Percentiles rank a stretch among this genome's conserved stretches.
These are phyloP conservation scores for Naganishia cerealis DNA, from an alignment of 1,284 basidiomycete species.

Conservation along the genomic window DNA sequence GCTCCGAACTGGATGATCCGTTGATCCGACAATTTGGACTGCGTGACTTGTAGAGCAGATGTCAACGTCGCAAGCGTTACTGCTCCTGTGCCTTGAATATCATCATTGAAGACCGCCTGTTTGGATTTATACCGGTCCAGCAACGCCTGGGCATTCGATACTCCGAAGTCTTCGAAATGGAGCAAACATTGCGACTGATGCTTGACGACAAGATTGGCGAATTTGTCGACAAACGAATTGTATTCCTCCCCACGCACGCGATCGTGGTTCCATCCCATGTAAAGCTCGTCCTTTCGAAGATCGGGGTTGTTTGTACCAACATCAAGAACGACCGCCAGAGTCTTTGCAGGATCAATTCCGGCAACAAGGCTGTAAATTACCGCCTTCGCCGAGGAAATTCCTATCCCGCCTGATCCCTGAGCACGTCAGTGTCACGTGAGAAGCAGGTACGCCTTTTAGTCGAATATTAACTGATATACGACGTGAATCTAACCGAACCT, in stretches of 20 bases:
- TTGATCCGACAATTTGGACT: conserved; percentile 65
- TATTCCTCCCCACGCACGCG: conserved; percentile 46
- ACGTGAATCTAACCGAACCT: conserved; percentile 8
- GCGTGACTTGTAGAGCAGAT: conserved; percentile 69
- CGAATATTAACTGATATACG: not conserved
- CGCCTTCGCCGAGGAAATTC: conserved; percentile 67
- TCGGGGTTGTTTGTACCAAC: conserved; percentile 59
- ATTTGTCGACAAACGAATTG: conserved; percentile 46
- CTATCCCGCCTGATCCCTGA: conserved; percentile 47
- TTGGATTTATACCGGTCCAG: conserved; percentile 63
- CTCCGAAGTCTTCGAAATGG: conserved; percentile 71
- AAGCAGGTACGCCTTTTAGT: too few species aligned
- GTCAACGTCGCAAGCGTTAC: conserved; percentile 72
- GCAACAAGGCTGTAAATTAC: conserved; percentile 74
- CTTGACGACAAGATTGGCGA: conserved; percentile 39
- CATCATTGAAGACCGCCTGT: conserved; percentile 76
- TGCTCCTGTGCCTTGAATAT: conserved; percentile 75
- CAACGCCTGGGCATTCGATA: conserved; percentile 61
- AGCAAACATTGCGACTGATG: conserved; percentile 59
- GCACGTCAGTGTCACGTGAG: not conserved
- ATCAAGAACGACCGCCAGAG: conserved; percentile 64
- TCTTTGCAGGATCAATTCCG: conserved; percentile 68
- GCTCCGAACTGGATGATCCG: conserved; percentile 70
- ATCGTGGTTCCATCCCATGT: conserved; percentile 46
- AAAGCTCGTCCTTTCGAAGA: conserved; percentile 44